Evolutionary conservation across 805 yeast species (phyloP).

Genomic region (Sugiyamaella mastotermitis): DNA sequence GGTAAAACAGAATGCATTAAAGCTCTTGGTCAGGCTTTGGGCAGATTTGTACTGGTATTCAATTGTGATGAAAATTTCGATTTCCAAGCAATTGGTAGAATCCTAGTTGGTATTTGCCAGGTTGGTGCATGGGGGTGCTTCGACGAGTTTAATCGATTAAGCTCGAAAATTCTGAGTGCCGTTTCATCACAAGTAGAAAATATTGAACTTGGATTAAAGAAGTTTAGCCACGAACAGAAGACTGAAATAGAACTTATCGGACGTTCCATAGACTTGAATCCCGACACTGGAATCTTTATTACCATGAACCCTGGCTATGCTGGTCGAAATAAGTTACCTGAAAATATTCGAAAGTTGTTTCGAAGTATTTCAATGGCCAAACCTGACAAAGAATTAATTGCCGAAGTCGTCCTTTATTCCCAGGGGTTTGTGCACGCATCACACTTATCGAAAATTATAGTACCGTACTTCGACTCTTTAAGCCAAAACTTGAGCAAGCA

Average conservation of each 20-base stretch:
- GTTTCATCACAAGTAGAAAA: slow-evolving; percentile 73
- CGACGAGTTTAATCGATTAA: slow-evolving; percentile 87
- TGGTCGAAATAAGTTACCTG: slow-evolving; percentile 80
- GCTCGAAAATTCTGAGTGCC: slow-evolving; percentile 67
- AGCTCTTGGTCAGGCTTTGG: slow-evolving; percentile 73
- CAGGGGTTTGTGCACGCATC: slow-evolving; percentile 58
- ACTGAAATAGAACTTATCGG: slow-evolving; percentile 24
- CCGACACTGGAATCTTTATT: slow-evolving; percentile 59
- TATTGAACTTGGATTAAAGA: slow-evolving; percentile 52
- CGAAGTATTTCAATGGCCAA: slow-evolving; percentile 64
- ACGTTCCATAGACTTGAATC: slow-evolving; percentile 16
- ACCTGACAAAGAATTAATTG: slow-evolving; percentile 66
- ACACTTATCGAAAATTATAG: slow-evolving; percentile 42
- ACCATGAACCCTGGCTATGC: slow-evolving; percentile 89
- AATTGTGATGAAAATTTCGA: slow-evolving; percentile 91
- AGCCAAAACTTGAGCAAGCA: slow-evolving; percentile 42
- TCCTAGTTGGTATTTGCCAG: slow-evolving; percentile 70
- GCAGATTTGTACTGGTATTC: slow-evolving; percentile 77
- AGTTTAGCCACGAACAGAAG: neutral
- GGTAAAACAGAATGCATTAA: slow-evolving; percentile 87
- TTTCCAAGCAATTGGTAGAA: slow-evolving; percentile 67
- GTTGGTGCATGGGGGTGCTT: slow-evolving; percentile 95
- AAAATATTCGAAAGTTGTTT: slow-evolving; percentile 74
- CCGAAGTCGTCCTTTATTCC: slow-evolving; percentile 64
- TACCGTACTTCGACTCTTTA: slow-evolving; percentile 49